Conservation (phyloP, 306 rosid species). For the Gleditsia sinensis region DNA sequence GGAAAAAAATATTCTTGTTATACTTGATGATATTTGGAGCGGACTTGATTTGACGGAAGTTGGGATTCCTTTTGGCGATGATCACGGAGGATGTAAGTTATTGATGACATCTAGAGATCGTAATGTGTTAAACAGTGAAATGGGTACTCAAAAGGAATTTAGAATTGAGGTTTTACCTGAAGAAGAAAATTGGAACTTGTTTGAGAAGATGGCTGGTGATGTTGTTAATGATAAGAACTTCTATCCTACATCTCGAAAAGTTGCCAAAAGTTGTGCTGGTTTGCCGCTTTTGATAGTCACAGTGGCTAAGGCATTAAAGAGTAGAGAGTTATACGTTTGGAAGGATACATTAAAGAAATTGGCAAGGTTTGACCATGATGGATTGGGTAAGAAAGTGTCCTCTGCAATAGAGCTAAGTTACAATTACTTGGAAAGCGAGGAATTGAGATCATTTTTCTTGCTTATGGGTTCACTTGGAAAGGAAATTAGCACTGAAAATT, state of each 20-base stretch:
- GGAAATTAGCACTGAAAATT: background rate
- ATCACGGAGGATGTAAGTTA: conserved; percentile 12
- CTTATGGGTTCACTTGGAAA: background rate
- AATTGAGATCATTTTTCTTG: background rate
- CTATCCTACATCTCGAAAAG: background rate
- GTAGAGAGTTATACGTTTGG: background rate
- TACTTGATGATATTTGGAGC: conserved; percentile 31
- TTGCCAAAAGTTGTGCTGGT: background rate
- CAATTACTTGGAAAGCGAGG: background rate
- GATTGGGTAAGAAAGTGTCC: too few relatives aligned
- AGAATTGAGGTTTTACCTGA: background rate
- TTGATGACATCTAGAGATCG: background rate
- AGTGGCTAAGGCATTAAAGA: background rate
- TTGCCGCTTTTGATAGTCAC: conserved; percentile 13
- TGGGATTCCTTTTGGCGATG: conserved; percentile 13
- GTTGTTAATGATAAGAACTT: background rate
- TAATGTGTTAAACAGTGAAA: background rate
- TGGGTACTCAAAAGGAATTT: background rate
- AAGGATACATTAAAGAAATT: background rate
- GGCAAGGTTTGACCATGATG: too few relatives aligned
- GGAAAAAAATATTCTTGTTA: background rate
- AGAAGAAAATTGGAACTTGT: background rate
- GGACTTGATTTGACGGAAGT: background rate
- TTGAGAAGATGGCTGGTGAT: background rate
- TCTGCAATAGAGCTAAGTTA: background rate